Percentiles rank a stretch among this genome's conserved stretches.
Conservation (phyloP, 2,329 filamentous ascomycete genomes). For the Geosmithia flava region DNA sequence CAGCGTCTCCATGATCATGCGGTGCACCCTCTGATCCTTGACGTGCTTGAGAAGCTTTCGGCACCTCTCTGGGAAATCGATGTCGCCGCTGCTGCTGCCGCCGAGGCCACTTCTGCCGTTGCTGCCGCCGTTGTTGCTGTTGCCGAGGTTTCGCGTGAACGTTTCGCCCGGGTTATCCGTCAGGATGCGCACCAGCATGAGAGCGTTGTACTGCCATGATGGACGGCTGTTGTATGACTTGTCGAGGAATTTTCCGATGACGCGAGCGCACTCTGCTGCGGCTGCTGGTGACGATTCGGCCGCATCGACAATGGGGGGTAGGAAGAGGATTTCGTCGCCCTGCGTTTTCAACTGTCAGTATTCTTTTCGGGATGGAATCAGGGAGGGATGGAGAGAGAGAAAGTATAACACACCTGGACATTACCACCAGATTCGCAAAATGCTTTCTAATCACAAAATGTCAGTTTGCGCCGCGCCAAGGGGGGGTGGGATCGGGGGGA, state of each 20-base stretch:
- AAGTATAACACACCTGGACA: constrained; percentile 36
- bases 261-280: constrained; percentile 65
- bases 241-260: constrained; percentile 72
- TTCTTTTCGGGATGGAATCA: neutral
- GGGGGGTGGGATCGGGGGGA: too few relatives aligned
- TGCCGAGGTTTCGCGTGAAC: constrained; percentile 70
- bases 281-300: constrained; percentile 86
- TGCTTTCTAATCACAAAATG: constrained; percentile 39
- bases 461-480: constrained; percentile 1
- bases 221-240: constrained; percentile 54
- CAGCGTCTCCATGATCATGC: constrained; percentile 79
- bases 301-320: constrained; percentile 86
- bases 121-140: neutral
- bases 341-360: constrained; percentile 16
- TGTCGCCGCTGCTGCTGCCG: constrained; percentile 31
- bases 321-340: constrained; percentile 83
- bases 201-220: constrained; percentile 82
- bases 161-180: constrained; percentile 80
- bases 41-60: constrained; percentile 63
- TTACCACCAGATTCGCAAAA: constrained; percentile 69
- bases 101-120: too few relatives aligned
- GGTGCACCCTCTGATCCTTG: constrained; percentile 64
- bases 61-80: constrained; percentile 65
- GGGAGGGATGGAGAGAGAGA: neutral
- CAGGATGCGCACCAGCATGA: constrained; percentile 91